Evolutionary conservation across 2,329 filamentous ascomycete species (phyloP), one percentile per base, ranked within the genome.

Genomic region (Diatrype stigma): DNA sequence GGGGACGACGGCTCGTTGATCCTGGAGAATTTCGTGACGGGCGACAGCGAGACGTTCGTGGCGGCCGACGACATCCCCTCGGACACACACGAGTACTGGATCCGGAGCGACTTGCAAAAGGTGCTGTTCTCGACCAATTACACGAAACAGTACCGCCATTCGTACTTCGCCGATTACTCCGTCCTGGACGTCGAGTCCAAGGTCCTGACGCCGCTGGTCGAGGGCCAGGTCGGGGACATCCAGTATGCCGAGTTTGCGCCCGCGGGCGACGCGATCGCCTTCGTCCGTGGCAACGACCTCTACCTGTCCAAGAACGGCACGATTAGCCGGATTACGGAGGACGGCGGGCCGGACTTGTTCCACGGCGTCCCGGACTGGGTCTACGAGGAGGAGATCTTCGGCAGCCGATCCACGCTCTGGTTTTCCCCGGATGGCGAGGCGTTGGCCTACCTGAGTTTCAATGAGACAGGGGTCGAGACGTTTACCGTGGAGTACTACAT

Each of bases 401-500:
- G 74, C 42, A 70, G 71, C 53, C 72, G 73, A 35, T 76, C 71
- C 47, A 72, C 77, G 1, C 65, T 82, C 11, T 82, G 80, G 80
- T 82, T 76, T 62, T 81, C 77, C 3, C 79, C 79, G 4, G 79
- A 82, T 52, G 78, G 76, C 12, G 63, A 75, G 54, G 76, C 75
- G 55, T 68, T 82, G 48, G 78, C 78, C 8, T 83, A 76, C 57
- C 68, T 82, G 47, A 78, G 73, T 59, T 80, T 81, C 67, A 78
- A 82, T 57, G 82, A 89, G 71, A 86, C 84, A 0, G 84, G 83
- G 1, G 85, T 89, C 6, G 77, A 75, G 3, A 86, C 83, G 1
- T 87, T 81, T 64, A 81, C 77, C 0, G 75, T 89, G 11, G 81
- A 82, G 0, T 87, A 86, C 66, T 88, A 82, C 65, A 86, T 85